Evolutionary conservation across 768 basidiomycete species (phyloP), one percentile per base, ranked within the genome.

Genomic region (Austroboletus eburneus): DNA sequence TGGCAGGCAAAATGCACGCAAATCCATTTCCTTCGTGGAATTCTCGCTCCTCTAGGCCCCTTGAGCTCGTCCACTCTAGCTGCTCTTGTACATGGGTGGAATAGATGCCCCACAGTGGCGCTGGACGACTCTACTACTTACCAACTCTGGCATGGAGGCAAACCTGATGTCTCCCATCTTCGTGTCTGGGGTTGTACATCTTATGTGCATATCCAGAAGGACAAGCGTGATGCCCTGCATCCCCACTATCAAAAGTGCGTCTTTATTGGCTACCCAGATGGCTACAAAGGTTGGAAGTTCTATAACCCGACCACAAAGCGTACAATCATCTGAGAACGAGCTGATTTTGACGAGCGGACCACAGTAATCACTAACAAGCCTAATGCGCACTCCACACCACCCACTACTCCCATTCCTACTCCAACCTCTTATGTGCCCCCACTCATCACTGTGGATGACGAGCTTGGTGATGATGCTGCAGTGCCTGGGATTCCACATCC

Each of bases 341-440:
- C 66, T 37, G 57, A 64, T 12, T 71, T 71, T 51, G 66, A 72
- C 55, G 68, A 70, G 39, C 23, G 33, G 16, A 8, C 27, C 27
- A 27, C 27, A 27, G 7, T 27, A 12, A 27, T 27, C 12, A 12
- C 12, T 27, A 5, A 5, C 12, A 27, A 12, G 5, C 27, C 5
- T 8, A 34, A 34, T 34, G 29, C 29, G 7, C 29, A 29, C 8
- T 29, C 29, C 7, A 13, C 13, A 7, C 13, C 29, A 7, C 33
- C 33, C 14, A 34, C 33, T 34, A 34, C 33, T 34, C 16, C 33
- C 7, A 29, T 13, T 7, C 29, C 13, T 13, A 29, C 29, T 29
- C 33, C 33, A 8, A n/a, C 33, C 16, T 14, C 33, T 8, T 34
- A 34, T 16, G 14, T 16, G 8, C 33, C 33, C 7, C 33, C 33